Evolutionary conservation across 345 rosid genomes (phyloP).

Genomic region (Pistacia vera): DNA sequence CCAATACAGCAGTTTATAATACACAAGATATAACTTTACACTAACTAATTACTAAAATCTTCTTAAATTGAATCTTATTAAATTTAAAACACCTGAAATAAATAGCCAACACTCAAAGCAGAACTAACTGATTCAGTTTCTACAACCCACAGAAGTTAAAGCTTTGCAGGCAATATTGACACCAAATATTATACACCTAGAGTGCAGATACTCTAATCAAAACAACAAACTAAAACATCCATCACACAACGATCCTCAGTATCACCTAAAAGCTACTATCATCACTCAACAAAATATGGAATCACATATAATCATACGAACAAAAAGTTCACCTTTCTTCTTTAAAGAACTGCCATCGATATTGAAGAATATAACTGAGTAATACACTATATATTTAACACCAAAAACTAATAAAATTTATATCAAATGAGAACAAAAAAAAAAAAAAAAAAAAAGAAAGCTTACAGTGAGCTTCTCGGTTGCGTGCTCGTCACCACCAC

Average conservation of each 20-base stretch:
- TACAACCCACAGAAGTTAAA: neutral
- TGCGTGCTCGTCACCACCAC: slow-evolving; percentile 8
- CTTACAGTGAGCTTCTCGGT: slow-evolving; percentile 37
- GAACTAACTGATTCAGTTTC: neutral
- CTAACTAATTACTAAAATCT: neutral
- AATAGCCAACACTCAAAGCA: neutral
- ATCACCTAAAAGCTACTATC: neutral
- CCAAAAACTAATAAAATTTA: neutral
- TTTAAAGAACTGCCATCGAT: too few species aligned
- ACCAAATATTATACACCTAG: neutral
- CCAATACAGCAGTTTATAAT: neutral
- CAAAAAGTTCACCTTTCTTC: too few species aligned
- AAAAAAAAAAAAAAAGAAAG: neutral
- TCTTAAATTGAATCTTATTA: neutral
- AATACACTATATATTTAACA: neutral
- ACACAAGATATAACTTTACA: neutral
- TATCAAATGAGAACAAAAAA: neutral
- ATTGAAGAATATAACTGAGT: too few species aligned
- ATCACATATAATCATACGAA: too few species aligned
- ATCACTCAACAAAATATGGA: too few species aligned
- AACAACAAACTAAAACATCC: neutral
- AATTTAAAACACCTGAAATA: neutral
- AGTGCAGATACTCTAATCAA: neutral
- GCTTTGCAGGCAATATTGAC: neutral
- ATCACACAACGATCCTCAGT: neutral